Base-by-base conservation (phyloP, 2,329 filamentous ascomycete species). In the Polychaeton citri region DNA sequence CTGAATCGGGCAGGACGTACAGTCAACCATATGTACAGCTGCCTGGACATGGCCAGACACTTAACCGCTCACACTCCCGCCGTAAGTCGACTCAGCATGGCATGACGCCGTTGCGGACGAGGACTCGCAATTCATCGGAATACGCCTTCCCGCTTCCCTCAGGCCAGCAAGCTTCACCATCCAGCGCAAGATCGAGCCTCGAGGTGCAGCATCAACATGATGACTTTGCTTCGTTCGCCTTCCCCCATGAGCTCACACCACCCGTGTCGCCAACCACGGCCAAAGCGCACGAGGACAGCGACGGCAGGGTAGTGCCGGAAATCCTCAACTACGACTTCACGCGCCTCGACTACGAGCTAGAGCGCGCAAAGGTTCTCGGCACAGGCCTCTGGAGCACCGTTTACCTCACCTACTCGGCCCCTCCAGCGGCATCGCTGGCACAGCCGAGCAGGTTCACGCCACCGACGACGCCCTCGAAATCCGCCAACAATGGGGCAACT, bases 361-460 rank as follows among this genome's bases (percentile, higher is more conserved):
- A 52, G 21, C 46, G 47, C 6, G 50, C 54, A 10, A 51, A 49
- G 36, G 40, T 53, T 5, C 41, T 57, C 2, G 57, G 57, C 19
- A 39, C 46, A 32, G 57, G 57, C 8, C 45, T 57, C 13, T 60
- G 57, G 57, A 55, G 51, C 32, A 57, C 46, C 3, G 56, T 60
- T 15, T 57, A 49, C 38, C 43, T 54, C 8, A 50, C 54, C n/a
- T 42, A 52, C 33, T 43, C 51, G 19, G n/a, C 38, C 21, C 32
- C 35, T 34, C 31, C 21, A n/a, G 30, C 10, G 20, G 13, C 20
- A 30, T 4, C 32, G 15, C 10, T n/a, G n/a, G 6, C 17, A 16
- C 21, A 37, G 17, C 8, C 6, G 4, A 30, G 28, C 19, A 34
- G 30, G 26, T 35, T 40, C 12, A 19, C 38, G 19, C 41, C 44